Percentiles rank a stretch among this genome's conserved stretches.
phyloP scores from a whole-genome alignment of 768 basidiomycete species.

The Russula olivacea region DNA sequence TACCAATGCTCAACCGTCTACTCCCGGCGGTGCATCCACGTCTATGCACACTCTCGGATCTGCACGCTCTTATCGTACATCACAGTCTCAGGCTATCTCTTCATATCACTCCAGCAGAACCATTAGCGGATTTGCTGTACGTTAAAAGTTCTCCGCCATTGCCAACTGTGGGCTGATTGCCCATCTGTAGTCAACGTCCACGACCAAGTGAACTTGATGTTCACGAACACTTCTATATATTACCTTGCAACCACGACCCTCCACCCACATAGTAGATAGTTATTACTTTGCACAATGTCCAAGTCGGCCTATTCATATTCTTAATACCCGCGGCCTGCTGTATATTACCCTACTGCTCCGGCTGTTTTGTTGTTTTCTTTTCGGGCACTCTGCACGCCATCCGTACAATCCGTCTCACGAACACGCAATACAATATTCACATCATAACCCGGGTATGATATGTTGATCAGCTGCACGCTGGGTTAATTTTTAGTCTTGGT shows the following conservation, averaged over 20 bases:
- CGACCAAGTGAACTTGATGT: constrained; percentile 26
- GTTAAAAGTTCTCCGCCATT: constrained; percentile 19
- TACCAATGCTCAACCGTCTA: constrained; percentile 47
- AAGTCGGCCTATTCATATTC: constrained; percentile 20
- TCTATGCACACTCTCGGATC: constrained; percentile 51
- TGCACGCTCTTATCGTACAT: constrained; percentile 60
- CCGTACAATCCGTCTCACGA: constrained; percentile 36
- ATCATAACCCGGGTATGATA: constrained; percentile 15
- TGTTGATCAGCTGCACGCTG: background rate
- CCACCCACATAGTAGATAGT: constrained; percentile 21
- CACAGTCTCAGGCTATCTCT: constrained; percentile 63
- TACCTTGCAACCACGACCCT: constrained; percentile 10
- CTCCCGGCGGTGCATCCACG: constrained; percentile 45
- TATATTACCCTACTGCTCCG: constrained; percentile 37
- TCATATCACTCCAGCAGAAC: constrained; percentile 74
- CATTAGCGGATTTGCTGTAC: constrained; percentile 60
- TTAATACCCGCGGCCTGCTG: constrained; percentile 38
- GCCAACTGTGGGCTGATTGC: constrained; percentile 24
- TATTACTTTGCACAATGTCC: constrained; percentile 16
- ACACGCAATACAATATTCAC: constrained; percentile 28
- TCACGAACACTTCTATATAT: constrained; percentile 22
- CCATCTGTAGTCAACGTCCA: constrained; percentile 20
- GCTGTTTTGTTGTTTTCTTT: constrained; percentile 35
- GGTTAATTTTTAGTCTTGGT: background rate
- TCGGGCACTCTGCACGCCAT: constrained; percentile 31